Evolutionary conservation across 163 green algal genomes (phyloP).

Genomic region (Coccomyxa subellipsoidea): DNA sequence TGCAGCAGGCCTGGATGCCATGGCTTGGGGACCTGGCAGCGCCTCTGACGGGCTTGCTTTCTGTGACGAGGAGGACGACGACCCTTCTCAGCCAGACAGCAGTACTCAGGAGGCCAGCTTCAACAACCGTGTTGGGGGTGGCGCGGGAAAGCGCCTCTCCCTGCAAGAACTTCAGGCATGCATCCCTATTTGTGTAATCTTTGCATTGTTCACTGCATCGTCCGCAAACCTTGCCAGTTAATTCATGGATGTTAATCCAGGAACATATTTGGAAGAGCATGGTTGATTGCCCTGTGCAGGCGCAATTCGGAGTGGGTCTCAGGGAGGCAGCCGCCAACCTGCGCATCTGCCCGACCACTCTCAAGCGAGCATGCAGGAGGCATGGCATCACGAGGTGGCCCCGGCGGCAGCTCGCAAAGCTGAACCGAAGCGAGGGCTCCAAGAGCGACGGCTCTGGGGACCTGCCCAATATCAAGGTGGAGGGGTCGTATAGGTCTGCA

Average conservation of each 20-base stretch:
- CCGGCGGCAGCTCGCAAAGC: slow-evolving; percentile 46
- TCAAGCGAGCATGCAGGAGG: slow-evolving; percentile 48
- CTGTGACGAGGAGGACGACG: not conserved
- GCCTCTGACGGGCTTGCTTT: not conserved
- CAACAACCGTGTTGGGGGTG: not conserved
- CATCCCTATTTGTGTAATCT: not conserved
- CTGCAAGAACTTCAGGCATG: slow-evolving; percentile 31
- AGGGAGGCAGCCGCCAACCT: slow-evolving; percentile 35
- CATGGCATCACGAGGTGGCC: slow-evolving; percentile 86
- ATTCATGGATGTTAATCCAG: too few relatives aligned
- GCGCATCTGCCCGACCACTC: slow-evolving; percentile 42
- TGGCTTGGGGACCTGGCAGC: not conserved
- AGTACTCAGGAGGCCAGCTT: not conserved
- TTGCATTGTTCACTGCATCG: too few relatives aligned
- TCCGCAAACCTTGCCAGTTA: too few relatives aligned
- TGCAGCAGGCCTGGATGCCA: not conserved
- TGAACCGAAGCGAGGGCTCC: not conserved
- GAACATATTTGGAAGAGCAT: not conserved
- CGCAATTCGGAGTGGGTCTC: slow-evolving; percentile 39
- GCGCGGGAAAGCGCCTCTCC: slow-evolving; percentile 29
- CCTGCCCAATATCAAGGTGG: not conserved
- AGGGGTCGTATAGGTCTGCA: not conserved
- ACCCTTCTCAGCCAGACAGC: not conserved
- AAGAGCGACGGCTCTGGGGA: not conserved
- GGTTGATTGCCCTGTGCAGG: not conserved